A percentile compares a stretch with the other conserved stretches of the same genome.
phyloP scores from a whole-genome alignment of 768 basidiomycete genomes.

The Pleurotus tuber-regium region DNA sequence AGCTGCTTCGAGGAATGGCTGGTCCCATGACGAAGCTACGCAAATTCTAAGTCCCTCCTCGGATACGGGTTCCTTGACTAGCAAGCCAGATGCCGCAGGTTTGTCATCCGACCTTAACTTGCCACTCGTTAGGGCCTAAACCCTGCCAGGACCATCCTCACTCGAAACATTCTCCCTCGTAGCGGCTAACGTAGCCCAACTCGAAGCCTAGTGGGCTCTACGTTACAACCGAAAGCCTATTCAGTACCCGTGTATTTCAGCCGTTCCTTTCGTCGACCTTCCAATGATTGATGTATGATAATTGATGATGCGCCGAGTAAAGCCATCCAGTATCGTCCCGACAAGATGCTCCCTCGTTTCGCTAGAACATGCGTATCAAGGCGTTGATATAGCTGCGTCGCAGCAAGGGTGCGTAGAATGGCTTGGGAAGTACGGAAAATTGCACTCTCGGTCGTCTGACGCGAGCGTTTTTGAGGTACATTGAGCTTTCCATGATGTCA shows the following conservation, averaged over 20 bases:
- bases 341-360: background rate
- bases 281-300: too few species aligned
- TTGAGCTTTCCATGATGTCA: constrained; percentile 12
- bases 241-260: too few species aligned
- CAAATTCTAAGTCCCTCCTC: constrained; percentile 42
- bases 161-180: constrained; percentile 28
- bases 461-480: constrained; percentile 13
- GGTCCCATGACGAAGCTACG: constrained; percentile 48
- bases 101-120: constrained; percentile 4
- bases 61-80: constrained; percentile 5
- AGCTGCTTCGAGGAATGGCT: constrained; percentile 44
- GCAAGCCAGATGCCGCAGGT: constrained; percentile 8
- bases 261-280: too few species aligned
- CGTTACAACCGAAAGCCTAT: too few species aligned
- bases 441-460: constrained; percentile 6
- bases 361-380: constrained; percentile 12
- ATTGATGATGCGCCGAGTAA: too few species aligned
- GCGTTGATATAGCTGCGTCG: constrained; percentile 6
- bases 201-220: constrained; percentile 39
- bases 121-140: background rate
- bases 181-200: constrained; percentile 49
- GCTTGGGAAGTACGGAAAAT: constrained; percentile 15
- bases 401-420: constrained; percentile 18
- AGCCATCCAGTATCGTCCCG: too few species aligned
- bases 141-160: constrained; percentile 15